These are phyloP conservation scores for Pythium apleroticum DNA, from an alignment of 352 stramenopile species.

Conservation along the genomic window DNA sequence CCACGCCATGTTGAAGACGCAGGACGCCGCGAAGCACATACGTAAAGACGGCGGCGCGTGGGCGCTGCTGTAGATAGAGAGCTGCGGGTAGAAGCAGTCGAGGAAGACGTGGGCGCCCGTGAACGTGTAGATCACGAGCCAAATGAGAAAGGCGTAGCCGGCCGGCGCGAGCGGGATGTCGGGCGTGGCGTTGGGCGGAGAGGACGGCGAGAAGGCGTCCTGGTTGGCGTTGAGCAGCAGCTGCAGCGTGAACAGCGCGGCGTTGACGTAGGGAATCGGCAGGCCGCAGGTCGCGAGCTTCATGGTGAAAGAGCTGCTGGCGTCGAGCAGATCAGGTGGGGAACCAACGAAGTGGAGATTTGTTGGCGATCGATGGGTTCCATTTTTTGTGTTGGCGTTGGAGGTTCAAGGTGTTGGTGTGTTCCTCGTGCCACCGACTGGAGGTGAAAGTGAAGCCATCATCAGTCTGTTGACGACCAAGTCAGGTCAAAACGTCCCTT, in stretches of 20 bases:
- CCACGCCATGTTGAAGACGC: conserved; percentile 51
- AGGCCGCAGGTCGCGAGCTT: background rate
- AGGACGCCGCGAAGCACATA: conserved; percentile 52
- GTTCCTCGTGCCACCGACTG: conserved; percentile 18
- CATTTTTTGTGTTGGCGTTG: conserved; percentile 7
- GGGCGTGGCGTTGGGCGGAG: conserved; percentile 31
- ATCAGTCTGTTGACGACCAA: conserved; percentile 13
- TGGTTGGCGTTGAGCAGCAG: conserved; percentile 42
- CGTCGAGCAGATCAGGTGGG: background rate
- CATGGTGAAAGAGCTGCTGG: background rate
- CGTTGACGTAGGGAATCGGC: conserved; percentile 50
- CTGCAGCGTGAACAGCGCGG: conserved; percentile 51
- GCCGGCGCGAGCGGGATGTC: conserved; percentile 63
- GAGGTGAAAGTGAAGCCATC: conserved; percentile 11
- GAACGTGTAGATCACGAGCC: conserved; percentile 63
- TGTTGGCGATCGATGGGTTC: background rate
- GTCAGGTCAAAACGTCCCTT: background rate
- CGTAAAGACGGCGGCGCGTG: conserved; percentile 43
- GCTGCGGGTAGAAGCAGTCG: conserved; percentile 47
- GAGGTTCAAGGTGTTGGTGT: conserved; percentile 1
- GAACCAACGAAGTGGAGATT: background rate
- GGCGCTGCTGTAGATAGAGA: conserved; percentile 45
- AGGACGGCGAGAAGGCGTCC: conserved; percentile 34
- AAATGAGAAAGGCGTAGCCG: conserved; percentile 61
- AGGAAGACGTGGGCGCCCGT: conserved; percentile 45